A percentile compares a stretch with the other conserved stretches of the same genome.
Conservation (phyloP, 2,329 filamentous ascomycete species). For the Tolypocladium nubicola region DNA sequence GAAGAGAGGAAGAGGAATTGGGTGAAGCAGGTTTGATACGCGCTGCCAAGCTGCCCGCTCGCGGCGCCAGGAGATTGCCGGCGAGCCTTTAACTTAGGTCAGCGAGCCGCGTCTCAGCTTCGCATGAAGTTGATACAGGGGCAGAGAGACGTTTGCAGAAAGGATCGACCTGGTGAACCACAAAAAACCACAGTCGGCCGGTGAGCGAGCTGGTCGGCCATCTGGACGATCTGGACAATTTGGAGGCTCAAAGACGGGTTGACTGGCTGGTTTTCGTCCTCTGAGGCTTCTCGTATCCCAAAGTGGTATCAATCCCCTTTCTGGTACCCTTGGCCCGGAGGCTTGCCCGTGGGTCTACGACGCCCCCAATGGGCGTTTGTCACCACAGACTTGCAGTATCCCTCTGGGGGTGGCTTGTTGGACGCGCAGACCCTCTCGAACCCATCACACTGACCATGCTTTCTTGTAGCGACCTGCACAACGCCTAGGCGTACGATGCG, state of each 20-base stretch:
- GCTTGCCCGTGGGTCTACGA: neutral
- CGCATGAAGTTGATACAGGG: neutral
- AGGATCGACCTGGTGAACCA: neutral
- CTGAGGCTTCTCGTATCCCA: neutral
- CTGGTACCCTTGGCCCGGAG: neutral
- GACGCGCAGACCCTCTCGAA: neutral
- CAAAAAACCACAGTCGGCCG: neutral
- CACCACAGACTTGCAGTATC: neutral
- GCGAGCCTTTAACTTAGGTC: neutral
- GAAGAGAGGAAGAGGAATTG: no score
- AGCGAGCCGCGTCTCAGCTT: neutral
- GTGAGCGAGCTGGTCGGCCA: no score
- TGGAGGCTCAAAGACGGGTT: no score
- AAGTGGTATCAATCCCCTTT: neutral
- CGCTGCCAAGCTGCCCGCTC: no score
- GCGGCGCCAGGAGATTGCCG: neutral
- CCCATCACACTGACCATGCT: no score
- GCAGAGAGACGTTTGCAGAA: neutral
- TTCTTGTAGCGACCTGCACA: no score
- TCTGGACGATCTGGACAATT: no score
- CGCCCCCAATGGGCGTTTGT: no score
- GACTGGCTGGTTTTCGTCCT: no score
- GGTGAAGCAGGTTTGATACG: no score
- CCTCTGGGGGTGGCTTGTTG: neutral
- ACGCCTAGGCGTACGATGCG: constrained; percentile 14